Evolutionary conservation across 202 grass and related monocot species (phyloP).

Genomic region (Zizania palustris): DNA sequence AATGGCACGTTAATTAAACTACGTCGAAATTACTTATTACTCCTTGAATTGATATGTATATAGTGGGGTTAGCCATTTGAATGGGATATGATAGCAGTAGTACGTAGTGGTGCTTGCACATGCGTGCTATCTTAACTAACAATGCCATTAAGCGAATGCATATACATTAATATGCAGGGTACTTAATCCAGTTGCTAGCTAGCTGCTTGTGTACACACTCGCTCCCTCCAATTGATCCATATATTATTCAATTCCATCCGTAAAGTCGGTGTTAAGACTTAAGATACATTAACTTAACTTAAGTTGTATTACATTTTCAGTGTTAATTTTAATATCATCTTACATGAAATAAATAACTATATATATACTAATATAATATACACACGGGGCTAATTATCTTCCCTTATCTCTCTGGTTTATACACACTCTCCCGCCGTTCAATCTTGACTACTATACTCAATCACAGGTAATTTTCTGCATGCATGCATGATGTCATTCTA

Average conservation of each 20-base stretch:
- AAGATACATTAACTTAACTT: constrained; percentile 43
- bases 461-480: constrained; percentile 1
- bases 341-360: too few relatives aligned
- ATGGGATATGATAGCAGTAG: neutral
- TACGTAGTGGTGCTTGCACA: constrained; percentile 15
- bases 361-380: neutral
- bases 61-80: neutral
- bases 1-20: constrained; percentile 20
- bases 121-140: constrained; percentile 40
- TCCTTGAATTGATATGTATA: neutral
- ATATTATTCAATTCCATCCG: constrained; percentile 16
- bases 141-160: constrained; percentile 5
- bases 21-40: constrained; percentile 25
- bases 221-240: too few relatives aligned
- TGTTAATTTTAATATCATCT: too few relatives aligned
- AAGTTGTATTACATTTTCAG: too few relatives aligned
- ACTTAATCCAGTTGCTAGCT: neutral
- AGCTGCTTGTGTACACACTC: neutral
- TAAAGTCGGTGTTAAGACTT: constrained; percentile 34
- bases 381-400: neutral
- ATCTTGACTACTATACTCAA: constrained; percentile 42
- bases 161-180: neutral
- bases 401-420: constrained; percentile 38
- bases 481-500: too few relatives aligned
- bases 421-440: constrained; percentile 36